Conservation (phyloP, 164 flowering plant genomes). For the Santalum album region DNA sequence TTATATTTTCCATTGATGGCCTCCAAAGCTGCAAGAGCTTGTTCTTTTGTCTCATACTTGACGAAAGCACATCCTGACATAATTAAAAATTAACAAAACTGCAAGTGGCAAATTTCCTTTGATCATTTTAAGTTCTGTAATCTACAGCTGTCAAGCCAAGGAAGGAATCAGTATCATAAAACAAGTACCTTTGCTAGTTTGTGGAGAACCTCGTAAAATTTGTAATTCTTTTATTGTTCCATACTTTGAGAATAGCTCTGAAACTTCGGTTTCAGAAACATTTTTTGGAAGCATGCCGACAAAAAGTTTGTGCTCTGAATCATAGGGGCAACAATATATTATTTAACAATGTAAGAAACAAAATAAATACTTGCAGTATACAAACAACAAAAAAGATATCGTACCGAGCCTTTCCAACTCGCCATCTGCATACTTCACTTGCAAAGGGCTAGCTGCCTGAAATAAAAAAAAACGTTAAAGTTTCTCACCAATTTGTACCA, state of each 20-base stretch:
- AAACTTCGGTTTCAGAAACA: slow-evolving; percentile 78
- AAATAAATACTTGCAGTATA: background rate
- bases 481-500: too few relatives aligned
- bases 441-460: slow-evolving; percentile 97
- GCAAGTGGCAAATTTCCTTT: background rate
- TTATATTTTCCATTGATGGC: slow-evolving; percentile 2
- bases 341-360: background rate
- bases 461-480: too few relatives aligned
- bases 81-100: background rate
- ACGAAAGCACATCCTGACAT: background rate
- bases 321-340: background rate
- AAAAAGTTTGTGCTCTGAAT: slow-evolving; percentile 91
- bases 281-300: slow-evolving; percentile 99
- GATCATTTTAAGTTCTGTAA: too few relatives aligned
- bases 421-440: slow-evolving; percentile 99
- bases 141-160: background rate
- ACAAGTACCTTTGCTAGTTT: slow-evolving; percentile 79
- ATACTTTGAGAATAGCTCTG: slow-evolving; percentile 63
- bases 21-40: slow-evolving; percentile 1
- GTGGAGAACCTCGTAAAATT: slow-evolving; percentile 89
- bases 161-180: background rate
- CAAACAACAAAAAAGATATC: background rate
- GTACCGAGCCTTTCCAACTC: slow-evolving; percentile 98
- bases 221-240: slow-evolving; percentile 87
- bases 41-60: slow-evolving; percentile 2